A percentile compares a stretch with the other conserved stretches of the same genome.
phyloP scores from a whole-genome alignment of 495 filamentous ascomycete genomes.

The Articulospora tetracladia region DNA sequence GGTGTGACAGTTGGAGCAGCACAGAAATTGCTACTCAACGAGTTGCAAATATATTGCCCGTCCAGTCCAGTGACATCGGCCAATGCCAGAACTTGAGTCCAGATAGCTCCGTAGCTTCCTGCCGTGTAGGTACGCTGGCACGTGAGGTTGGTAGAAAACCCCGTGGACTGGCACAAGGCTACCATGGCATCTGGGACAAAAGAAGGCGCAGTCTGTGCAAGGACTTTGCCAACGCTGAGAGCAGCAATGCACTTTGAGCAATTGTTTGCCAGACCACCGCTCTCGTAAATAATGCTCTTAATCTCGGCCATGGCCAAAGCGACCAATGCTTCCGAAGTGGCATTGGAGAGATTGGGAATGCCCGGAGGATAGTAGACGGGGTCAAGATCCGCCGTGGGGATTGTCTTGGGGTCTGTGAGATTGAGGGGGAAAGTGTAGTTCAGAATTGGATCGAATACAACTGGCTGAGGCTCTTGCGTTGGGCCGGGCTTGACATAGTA shows the following conservation, averaged over 20 bases:
- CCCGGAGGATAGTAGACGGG: conserved; percentile 45
- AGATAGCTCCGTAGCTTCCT: conserved; percentile 47
- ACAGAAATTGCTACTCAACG: conserved; percentile 44
- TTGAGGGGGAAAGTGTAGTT: conserved; percentile 54
- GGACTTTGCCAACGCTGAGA: conserved; percentile 44
- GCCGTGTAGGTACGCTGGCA: conserved; percentile 44
- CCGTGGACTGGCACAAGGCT: conserved; percentile 41
- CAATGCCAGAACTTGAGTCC: conserved; percentile 53
- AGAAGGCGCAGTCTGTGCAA: conserved; percentile 43
- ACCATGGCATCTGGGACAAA: conserved; percentile 48
- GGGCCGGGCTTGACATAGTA: conserved; percentile 49
- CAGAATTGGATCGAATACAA: conserved; percentile 51
- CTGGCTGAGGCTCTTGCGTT: conserved; percentile 55
- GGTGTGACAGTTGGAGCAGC: conserved; percentile 37
- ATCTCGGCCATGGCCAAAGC: conserved; percentile 38
- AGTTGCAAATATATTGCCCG: conserved; percentile 55
- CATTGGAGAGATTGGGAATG: conserved; percentile 35
- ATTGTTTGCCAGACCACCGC: conserved; percentile 29
- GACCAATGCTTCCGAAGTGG: conserved; percentile 38
- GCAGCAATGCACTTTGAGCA: conserved; percentile 53
- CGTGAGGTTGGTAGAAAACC: conserved; percentile 36
- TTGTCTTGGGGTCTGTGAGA: conserved; percentile 49
- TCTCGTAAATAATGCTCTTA: conserved; percentile 38
- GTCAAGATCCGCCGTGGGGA: conserved; percentile 45
- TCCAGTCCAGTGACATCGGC: conserved; percentile 53